Base-by-base conservation (phyloP, 2,329 filamentous ascomycete species). In the Aspergillus texensis region DNA sequence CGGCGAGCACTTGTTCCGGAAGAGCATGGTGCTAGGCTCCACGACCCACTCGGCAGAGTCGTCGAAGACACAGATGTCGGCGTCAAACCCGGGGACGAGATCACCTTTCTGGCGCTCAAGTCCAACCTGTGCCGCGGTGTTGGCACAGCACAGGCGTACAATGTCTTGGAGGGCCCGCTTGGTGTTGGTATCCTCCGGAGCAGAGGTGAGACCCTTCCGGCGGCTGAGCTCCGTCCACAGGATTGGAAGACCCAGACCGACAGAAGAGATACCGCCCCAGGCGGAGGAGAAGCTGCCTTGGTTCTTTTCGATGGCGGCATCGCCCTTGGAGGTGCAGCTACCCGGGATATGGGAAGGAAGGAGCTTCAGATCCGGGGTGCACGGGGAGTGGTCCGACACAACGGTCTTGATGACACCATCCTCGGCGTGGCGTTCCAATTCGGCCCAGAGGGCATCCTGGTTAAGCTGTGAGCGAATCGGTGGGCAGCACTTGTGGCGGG, bases 201-300 rank as follows among this genome's bases (percentile, higher is more conserved):
- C 76, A 10, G 82, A 76, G 9, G 71, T 73, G 56, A 78, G 67
- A 36, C 84, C 79, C 50, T 86, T 81, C 46, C 91, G 85, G 66
- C 87, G 84, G 74, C 85, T 82, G 36, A 91, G 85, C 52, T 93
- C 89, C 0, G 92, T 94, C 88, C 94, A 90, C 6, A 99, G 85
- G 68, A 99, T 97, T 5, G 93, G 92, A 4, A 99, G 85, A 0
- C 95, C 95, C 1, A 99, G 86, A 0, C 95, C 95, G 21, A 99
- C 94, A 5, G 91, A 95, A 4, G 92, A 94, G 73, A 99, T 97
- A 16, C 95, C 95, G 60, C 95, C 95, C 95, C 95, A 99, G 1
- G 94, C 94, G 4, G 91, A 88, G 80, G 98, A 95, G 84, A 99
- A 98, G 80, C 98, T 92, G 43, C 95, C 95, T 12, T 78, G 73